Evolutionary conservation across 78 protist genomes (phyloP).

Genomic region (Dictyostelium intermedium): DNA sequence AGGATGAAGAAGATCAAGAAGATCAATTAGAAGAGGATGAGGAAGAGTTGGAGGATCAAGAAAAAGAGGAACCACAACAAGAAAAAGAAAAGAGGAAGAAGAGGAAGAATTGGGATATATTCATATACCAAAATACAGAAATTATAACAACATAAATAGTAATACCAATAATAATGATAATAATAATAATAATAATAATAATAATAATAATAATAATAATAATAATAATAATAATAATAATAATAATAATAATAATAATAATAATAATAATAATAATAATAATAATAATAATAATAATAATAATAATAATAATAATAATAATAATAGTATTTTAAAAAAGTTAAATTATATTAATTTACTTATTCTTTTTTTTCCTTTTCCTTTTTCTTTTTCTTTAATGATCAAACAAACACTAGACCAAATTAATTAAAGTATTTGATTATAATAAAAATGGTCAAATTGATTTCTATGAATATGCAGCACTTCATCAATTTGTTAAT

Average conservation of each 20-base stretch:
- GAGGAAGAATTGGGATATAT: background rate
- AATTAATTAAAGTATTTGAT: slow-evolving; percentile 58
- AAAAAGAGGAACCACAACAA: background rate
- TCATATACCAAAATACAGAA: background rate
- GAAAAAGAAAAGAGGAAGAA: background rate
- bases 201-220: too few species aligned
- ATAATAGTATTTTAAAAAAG: too few species aligned
- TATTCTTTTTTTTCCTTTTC: background rate
- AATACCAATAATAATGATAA: too few species aligned
- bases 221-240: too few species aligned
- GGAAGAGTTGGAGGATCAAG: background rate
- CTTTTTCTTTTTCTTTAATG: background rate
- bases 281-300: too few species aligned
- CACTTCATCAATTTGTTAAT: slow-evolving; percentile 50
- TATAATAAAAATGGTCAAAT: slow-evolving; percentile 40
- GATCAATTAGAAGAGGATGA: background rate
- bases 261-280: too few species aligned
- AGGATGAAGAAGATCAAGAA: background rate
- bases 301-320: too few species aligned
- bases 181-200: too few species aligned
- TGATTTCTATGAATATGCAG: slow-evolving; percentile 74
- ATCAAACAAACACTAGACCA: background rate
- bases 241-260: too few species aligned
- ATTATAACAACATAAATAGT: background rate
- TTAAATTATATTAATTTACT: background rate